Conservation (phyloP, 768 basidiomycete genomes). For the Tremella mesenterica region DNA sequence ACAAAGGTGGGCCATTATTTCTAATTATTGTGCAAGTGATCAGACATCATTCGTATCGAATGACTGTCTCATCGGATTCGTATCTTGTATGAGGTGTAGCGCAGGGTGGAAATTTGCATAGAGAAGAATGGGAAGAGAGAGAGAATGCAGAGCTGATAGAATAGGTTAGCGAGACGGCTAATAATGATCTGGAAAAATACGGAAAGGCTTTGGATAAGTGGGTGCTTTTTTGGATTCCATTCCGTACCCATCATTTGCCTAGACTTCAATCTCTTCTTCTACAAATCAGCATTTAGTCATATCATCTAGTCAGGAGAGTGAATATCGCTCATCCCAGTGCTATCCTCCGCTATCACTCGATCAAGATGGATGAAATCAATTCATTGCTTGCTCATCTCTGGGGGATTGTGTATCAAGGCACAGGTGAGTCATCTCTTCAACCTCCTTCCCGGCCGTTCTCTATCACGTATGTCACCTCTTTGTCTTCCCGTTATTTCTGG, state of each 20-base stretch:
- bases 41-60: too few relatives aligned
- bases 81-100: too few relatives aligned
- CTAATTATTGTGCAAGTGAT: not conserved
- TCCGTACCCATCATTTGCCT: too few relatives aligned
- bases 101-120: too few relatives aligned
- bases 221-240: constrained; percentile 41
- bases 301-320: not conserved
- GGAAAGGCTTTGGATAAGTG: constrained; percentile 94
- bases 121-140: too few relatives aligned
- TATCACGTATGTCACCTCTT: too few relatives aligned
- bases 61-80: too few relatives aligned
- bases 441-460: too few relatives aligned
- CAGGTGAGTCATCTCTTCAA: constrained; percentile 53
- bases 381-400: constrained; percentile 93
- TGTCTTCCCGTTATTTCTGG: too few relatives aligned
- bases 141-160: constrained; percentile 1
- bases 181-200: constrained; percentile 93
- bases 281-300: too few relatives aligned
- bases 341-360: constrained; percentile 93
- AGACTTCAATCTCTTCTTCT: too few relatives aligned
- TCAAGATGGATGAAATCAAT: constrained; percentile 99
- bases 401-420: constrained; percentile 99
- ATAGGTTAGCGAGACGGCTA: constrained; percentile 96
- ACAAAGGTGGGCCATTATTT: constrained; percentile 61
- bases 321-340: constrained; percentile 53